Conservation (phyloP, 73 alveolate species). For the Uronychia setigera region DNA sequence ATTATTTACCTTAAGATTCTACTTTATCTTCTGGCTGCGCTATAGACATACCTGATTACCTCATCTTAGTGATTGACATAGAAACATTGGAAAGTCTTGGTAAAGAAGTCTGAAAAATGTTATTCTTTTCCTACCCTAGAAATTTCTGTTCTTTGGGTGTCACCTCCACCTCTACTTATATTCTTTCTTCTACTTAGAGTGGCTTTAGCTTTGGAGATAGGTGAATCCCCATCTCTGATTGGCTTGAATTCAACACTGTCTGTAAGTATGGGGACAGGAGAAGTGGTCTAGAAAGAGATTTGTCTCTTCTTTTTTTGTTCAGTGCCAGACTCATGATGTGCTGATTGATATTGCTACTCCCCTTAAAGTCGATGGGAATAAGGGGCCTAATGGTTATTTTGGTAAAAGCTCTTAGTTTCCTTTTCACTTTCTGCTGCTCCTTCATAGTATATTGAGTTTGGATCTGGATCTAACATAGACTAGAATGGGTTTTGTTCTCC, state of each 20-base stretch:
- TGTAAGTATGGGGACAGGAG: not conserved
- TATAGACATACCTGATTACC: not conserved
- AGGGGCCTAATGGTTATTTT: not conserved
- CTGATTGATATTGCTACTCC: too few relatives aligned
- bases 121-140: not conserved
- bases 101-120: not conserved
- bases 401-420: not conserved
- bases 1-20: not conserved
- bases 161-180: not conserved
- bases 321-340: too few relatives aligned
- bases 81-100: not conserved
- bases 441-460: too few relatives aligned
- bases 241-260: not conserved
- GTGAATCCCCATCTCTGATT: not conserved
- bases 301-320: not conserved
- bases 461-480: too few relatives aligned
- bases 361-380: too few relatives aligned
- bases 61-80: not conserved
- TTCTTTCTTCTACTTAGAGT: too few relatives aligned
- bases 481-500: too few relatives aligned
- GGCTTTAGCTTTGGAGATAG: not conserved
- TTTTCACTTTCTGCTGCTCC: not conserved
- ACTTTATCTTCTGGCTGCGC: not conserved
- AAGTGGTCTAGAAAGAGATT: too few relatives aligned
- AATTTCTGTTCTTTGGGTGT: not conserved